A percentile compares a stretch with the other conserved stretches of the same genome.
phyloP scores from a whole-genome alignment of 257 asterid genomes.

The Parsonsia alboflavescens region DNA sequence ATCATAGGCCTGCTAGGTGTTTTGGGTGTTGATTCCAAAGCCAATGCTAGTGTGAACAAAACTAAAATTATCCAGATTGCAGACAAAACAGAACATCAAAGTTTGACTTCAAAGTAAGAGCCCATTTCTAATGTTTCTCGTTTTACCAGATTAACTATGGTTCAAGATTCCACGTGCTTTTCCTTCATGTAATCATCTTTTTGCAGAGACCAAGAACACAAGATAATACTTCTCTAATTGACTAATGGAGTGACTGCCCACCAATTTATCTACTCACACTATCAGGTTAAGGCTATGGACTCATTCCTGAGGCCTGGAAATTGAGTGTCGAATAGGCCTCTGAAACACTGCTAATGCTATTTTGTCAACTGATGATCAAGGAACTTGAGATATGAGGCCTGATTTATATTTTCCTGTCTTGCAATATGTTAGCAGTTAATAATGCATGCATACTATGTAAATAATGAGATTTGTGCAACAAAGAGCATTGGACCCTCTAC shows the following conservation, averaged over 20 bases:
- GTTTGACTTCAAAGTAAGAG: conserved; percentile 9
- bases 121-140: conserved; percentile 1
- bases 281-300: too few relatives aligned
- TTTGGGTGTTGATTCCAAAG: not conserved
- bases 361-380: too few relatives aligned
- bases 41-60: not conserved
- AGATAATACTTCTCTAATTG: not conserved
- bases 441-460: not conserved
- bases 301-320: not conserved
- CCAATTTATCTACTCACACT: too few relatives aligned
- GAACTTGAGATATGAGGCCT: too few relatives aligned
- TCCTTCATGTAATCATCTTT: not conserved
- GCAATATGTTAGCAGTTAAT: not conserved
- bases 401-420: not conserved
- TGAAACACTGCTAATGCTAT: not conserved
- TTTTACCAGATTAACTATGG: not conserved
- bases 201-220: not conserved
- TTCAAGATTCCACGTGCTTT: conserved; percentile 16
- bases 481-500: not conserved
- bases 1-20: not conserved
- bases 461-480: not conserved
- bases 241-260: too few relatives aligned
- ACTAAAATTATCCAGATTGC: not conserved
- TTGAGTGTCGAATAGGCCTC: not conserved
- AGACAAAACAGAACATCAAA: not conserved